Evolutionary conservation across 208 protist genomes (phyloP).

Genomic region (Phytomonas sp.): DNA sequence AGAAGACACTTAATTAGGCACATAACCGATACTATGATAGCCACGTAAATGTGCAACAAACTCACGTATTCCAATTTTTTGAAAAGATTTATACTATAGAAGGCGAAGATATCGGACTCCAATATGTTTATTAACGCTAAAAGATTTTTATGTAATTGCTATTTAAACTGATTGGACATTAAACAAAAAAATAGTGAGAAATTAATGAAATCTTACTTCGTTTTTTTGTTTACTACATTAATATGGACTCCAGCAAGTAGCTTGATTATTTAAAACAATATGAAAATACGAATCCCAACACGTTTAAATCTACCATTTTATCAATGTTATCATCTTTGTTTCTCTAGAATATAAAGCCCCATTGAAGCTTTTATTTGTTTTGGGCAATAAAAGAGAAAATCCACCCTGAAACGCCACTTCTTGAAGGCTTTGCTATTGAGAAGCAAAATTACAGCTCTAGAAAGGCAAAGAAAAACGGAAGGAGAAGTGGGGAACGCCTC

Average conservation of each 20-base stretch:
- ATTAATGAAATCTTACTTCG: neutral
- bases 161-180: neutral
- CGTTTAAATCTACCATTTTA: neutral
- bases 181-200: neutral
- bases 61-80: neutral
- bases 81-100: neutral
- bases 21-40: neutral
- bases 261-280: neutral
- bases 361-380: neutral
- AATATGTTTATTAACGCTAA: neutral
- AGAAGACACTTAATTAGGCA: neutral
- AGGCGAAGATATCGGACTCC: neutral
- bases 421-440: neutral
- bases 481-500: neutral
- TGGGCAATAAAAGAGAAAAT: neutral
- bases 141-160: neutral
- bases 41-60: neutral
- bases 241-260: neutral
- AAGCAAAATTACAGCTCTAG: neutral
- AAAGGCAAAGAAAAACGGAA: neutral
- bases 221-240: neutral
- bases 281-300: neutral
- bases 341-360: slow-evolving; percentile 5
- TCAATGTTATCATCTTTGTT: slow-evolving; percentile 7
- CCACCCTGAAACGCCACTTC: neutral